These are phyloP conservation scores for Bretschneidera sinensis DNA, from an alignment of 345 rosid species.

Conservation along the genomic window DNA sequence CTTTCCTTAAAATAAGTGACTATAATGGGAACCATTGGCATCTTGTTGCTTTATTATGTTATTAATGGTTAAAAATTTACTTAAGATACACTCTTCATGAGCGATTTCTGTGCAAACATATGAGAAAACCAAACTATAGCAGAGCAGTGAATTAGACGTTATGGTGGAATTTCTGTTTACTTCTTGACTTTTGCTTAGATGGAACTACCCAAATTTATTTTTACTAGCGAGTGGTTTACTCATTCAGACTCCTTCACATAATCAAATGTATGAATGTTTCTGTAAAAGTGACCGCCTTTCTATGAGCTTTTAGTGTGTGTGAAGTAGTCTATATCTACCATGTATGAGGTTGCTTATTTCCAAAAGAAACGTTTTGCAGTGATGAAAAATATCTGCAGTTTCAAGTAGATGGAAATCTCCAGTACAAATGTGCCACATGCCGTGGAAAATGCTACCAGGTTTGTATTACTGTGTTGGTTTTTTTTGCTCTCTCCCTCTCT, in stretches of 20 bases:
- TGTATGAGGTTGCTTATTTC: constrained; percentile 13
- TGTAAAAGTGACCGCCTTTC: not conserved
- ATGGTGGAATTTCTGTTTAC: not conserved
- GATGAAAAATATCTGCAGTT: constrained; percentile 87
- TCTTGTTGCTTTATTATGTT: too few species aligned
- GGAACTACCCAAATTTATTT: too few species aligned
- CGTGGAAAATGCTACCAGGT: constrained; percentile 98
- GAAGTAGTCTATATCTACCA: not conserved
- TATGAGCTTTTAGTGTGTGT: not conserved
- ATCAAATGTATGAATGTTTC: not conserved
- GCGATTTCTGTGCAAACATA: not conserved
- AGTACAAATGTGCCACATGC: constrained; percentile 88
- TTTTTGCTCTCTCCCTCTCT: constrained; percentile 1
- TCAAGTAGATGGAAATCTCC: constrained; percentile 95
- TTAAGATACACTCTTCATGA: too few species aligned
- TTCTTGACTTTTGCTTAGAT: too few species aligned
- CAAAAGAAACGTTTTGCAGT: constrained; percentile 44
- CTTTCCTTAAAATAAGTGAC: too few species aligned
- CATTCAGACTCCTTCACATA: not conserved
- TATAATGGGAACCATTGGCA: too few species aligned
- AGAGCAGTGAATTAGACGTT: not conserved
- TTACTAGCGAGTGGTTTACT: not conserved
- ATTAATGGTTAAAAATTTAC: too few species aligned
- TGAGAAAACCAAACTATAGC: not conserved
- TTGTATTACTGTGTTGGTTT: constrained; percentile 13